Conservation (phyloP, 345 rosid genomes). For the Lepidium aucheri region DNA sequence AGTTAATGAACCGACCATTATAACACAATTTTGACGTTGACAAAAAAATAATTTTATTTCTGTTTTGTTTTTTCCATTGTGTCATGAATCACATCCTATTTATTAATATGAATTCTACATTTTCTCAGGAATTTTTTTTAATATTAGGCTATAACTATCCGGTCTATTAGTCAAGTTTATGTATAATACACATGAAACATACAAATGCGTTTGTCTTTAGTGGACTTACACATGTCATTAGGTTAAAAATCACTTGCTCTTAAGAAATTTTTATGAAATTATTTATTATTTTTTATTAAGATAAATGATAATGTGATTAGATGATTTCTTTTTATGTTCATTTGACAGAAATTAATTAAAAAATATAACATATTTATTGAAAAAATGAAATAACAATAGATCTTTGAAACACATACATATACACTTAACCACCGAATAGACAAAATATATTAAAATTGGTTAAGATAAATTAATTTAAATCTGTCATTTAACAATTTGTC, state of each 20-base stretch:
- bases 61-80: no score
- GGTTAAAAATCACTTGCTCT: no score
- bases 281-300: not conserved
- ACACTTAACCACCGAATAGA: not conserved
- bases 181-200: no score
- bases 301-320: not conserved
- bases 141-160: no score
- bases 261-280: not conserved
- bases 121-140: not conserved
- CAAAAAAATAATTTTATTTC: no score
- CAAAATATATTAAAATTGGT: not conserved
- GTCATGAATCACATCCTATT: no score
- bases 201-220: no score
- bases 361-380: not conserved
- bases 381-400: not conserved
- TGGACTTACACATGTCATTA: no score
- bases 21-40: no score
- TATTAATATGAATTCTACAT: not conserved
- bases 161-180: no score
- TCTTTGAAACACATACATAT: not conserved
- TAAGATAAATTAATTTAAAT: constrained; percentile 19
- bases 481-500: constrained; percentile 11
- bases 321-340: not conserved
- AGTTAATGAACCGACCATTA: no score
- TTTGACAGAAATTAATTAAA: not conserved